Base-by-base conservation (phyloP, 73 alveolate genomes). In the Paramecium tetraurelia region DNA sequence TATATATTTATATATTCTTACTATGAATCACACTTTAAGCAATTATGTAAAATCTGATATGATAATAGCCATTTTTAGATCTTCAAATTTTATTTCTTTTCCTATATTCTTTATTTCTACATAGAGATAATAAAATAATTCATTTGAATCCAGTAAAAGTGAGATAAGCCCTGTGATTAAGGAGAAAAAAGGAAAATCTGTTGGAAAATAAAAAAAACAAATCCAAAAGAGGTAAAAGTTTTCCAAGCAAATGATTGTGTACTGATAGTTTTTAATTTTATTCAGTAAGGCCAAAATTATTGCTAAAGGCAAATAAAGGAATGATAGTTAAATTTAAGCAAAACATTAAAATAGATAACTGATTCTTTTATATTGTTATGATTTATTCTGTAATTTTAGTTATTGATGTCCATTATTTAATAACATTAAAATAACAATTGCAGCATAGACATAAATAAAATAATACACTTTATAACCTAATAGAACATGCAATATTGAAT, bases 191-290 rank as follows among this genome's bases (percentile, higher is more conserved):
- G 84, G 84, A 20, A 63, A 63, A 27, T 63, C 84, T 6, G 12
- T 24, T 63, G 84, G 84, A 27, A 63, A 63, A 63, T 63, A 63
- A 63, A 63, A 63, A 63, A 63, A 63, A n/a, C 31, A 63, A 63
- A 63, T 63, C 84, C 84, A 63, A 63, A 63, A 63, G 0, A 63
- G 9, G 3, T 22, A 63, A 63, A 63, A 63, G 46, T 63, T 63
- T 24, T 63, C 84, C 5, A 27, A 63, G 24, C 84, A 12, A 31
- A 33, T 63, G 1, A 53, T 53, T n/a, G 69, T 53, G 33, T 53
- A 53, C 21, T 6, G 35, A 53, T 63, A 63, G 31, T 63, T 31
- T 63, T 63, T 14, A 12, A 12, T 16, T 27, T 31, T 63, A 63
- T 63, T 63, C 14, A 63, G 12, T 12, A 63, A 31, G 0, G 84